Percentiles rank a stretch among this genome's conserved stretches.
Evolutionary conservation across 2,329 filamentous ascomycete species (phyloP).

Genomic region (Penicillium sp.): DNA sequence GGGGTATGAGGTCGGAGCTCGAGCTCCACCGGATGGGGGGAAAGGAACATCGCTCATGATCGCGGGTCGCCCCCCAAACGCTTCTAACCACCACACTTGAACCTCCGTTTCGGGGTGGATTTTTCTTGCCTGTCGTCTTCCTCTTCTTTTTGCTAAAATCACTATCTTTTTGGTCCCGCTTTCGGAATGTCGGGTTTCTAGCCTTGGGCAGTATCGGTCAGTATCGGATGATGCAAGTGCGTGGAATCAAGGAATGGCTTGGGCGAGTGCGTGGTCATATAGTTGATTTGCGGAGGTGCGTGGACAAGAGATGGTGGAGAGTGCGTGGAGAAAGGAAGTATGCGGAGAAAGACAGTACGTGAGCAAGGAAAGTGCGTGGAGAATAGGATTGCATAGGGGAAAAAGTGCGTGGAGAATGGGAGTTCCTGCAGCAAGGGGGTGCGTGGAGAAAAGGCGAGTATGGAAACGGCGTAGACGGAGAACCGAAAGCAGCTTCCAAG

Average conservation of each 20-base stretch:
- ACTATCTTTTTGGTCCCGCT: neutral
- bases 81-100: neutral
- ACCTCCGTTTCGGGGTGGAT: neutral
- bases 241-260: neutral
- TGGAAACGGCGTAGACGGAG: neutral
- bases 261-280: neutral
- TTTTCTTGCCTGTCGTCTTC: neutral
- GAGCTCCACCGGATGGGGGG: constrained; percentile 45
- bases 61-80: constrained; percentile 22
- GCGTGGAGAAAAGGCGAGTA: neutral
- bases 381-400: too few relatives aligned
- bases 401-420: too few relatives aligned
- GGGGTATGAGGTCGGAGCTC: constrained; percentile 33
- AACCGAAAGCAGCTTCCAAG: neutral
- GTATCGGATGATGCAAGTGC: neutral
- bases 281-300: neutral
- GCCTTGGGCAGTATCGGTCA: neutral
- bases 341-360: too few relatives aligned
- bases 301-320: neutral
- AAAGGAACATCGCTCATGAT: constrained; percentile 49
- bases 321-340: neutral
- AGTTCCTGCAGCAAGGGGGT: neutral
- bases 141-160: neutral
- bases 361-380: too few relatives aligned
- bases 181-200: neutral